A percentile compares a stretch with the other conserved stretches of the same genome.
Conservation (phyloP, 495 filamentous ascomycete genomes). For the Neurospora sp. region DNA sequence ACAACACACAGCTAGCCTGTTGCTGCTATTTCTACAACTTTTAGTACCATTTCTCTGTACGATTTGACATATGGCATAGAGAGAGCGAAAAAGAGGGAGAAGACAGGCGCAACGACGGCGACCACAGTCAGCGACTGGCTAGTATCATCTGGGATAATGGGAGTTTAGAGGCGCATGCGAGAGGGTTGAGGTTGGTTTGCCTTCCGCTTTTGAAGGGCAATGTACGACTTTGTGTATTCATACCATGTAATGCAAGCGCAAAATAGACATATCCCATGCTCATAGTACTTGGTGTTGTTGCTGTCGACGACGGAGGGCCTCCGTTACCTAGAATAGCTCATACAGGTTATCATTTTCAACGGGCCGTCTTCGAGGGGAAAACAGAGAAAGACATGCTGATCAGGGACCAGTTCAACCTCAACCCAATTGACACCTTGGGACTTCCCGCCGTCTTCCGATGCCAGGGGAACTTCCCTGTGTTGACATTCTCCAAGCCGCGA, state of each 20-base stretch:
- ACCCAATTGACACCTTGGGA: background rate
- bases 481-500: background rate
- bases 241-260: conserved; percentile 7
- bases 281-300: too few relatives aligned
- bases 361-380: background rate
- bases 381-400: background rate
- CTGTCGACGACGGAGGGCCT: background rate
- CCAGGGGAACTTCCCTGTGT: background rate
- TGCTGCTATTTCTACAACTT: background rate
- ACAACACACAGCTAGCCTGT: background rate
- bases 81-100: background rate
- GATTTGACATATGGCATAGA: background rate
- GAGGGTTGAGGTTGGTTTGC: background rate
- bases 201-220: background rate
- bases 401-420: background rate
- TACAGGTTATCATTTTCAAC: background rate
- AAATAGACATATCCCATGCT: conserved; percentile 3
- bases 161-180: background rate
- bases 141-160: background rate
- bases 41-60: background rate
- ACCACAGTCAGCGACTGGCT: background rate
- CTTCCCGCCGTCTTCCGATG: background rate
- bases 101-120: background rate
- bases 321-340: background rate
- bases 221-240: conserved; percentile 12